Base-by-base conservation (phyloP, 306 rosid species). In the Inga laurina region DNA sequence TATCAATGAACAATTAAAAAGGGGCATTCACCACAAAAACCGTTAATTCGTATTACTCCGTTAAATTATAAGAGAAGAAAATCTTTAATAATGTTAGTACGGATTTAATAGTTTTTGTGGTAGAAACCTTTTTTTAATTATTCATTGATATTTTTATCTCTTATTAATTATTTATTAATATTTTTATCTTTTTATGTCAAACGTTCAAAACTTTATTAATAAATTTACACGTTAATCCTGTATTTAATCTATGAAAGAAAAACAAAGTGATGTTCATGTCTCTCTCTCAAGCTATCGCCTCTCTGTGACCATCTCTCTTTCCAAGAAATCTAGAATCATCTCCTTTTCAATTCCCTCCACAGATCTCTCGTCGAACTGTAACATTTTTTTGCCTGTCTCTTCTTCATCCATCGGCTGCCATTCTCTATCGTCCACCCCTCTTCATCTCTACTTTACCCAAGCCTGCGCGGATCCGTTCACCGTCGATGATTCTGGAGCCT, bases 361-460 rank as follows among this genome's bases (percentile, higher is more conserved):
- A 79, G 90, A 89, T 92, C 89, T 89, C 70, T 72, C 67, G 44
- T 72, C 80, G 62, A 84, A 79, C 86, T 89, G 90, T 85, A 79
- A 62, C 24, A 35, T 79, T 39, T 7, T 75, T 19, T 59, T 72
- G 12, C 74, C 76, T 19, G 8, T 74, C 15, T 37, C 64, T 51
- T n/a, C 45, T 51, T n/a, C 45, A n/a, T 59, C 45, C 27, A 16
- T 45, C 37, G 10, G 49, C 15, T 13, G 4, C 41, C 32, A 46
- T 52, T 54, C 2, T 49, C 48, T 19, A 12, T 24, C 57, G 30
- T 69, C 22, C 43, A 7, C 22, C 45, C 1, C 15, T 79, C 8
- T 22, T 30, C 61, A 37, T 51, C 51, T 49, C n/a, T 4, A 49
- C 76, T 70, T 64, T 46, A 45, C 34, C 65, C 62, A 51, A 51